Evolutionary conservation across 2,329 filamentous ascomycete species (phyloP).

Genomic region (Aspergillus novoparasiticus): DNA sequence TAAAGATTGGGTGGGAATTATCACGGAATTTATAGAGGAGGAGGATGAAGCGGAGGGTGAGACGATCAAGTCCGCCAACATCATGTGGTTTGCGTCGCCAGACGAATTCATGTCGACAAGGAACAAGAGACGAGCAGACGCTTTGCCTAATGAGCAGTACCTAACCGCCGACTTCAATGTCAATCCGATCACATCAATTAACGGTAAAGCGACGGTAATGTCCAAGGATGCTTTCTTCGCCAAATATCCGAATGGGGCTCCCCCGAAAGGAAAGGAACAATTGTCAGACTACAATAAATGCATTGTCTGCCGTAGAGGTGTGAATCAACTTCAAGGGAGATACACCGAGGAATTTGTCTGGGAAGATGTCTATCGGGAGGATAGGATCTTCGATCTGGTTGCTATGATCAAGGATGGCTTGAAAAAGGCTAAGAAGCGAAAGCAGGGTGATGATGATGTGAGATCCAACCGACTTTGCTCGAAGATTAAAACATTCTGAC

Average conservation of each 20-base stretch:
- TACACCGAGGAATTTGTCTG: slow-evolving; percentile 93
- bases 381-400: slow-evolving; percentile 65
- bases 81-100: slow-evolving; percentile 90
- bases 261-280: slow-evolving; percentile 62
- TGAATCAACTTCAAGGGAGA: slow-evolving; percentile 82
- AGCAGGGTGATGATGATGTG: slow-evolving; percentile 42
- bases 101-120: slow-evolving; percentile 86
- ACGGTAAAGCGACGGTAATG: slow-evolving; percentile 80
- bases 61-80: slow-evolving; percentile 71
- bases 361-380: slow-evolving; percentile 79
- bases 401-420: slow-evolving; percentile 65
- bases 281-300: slow-evolving; percentile 79
- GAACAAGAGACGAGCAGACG: slow-evolving; percentile 79
- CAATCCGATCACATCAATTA: slow-evolving; percentile 86
- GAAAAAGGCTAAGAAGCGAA: slow-evolving; percentile 66
- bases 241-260: slow-evolving; percentile 72
- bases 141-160: slow-evolving; percentile 85
- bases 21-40: slow-evolving; percentile 77
- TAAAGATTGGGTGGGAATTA: slow-evolving; percentile 89
- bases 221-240: slow-evolving; percentile 70
- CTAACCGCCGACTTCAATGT: slow-evolving; percentile 84
- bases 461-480: slow-evolving; percentile 16
- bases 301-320: slow-evolving; percentile 87
- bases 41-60: slow-evolving; percentile 63
- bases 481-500: slow-evolving; percentile 12